A percentile compares a stretch with the other conserved stretches of the same genome.
These are phyloP conservation scores for Aureobasidium subglaciale DNA, from an alignment of 2,329 filamentous ascomycete genomes.

Conservation along the genomic window DNA sequence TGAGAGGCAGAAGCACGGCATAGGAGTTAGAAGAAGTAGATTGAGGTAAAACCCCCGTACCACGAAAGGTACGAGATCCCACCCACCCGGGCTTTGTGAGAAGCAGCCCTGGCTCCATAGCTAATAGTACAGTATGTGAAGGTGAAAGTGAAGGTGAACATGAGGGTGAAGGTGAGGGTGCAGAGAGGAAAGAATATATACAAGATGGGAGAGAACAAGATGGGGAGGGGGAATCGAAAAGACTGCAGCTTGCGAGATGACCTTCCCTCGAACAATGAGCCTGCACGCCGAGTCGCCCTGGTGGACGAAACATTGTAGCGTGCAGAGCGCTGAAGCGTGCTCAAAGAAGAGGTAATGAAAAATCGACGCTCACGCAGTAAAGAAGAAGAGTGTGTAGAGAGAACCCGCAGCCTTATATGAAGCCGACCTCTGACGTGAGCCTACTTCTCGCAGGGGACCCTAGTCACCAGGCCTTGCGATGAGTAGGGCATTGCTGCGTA, in stretches of 20 bases:
- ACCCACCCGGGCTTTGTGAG: not conserved
- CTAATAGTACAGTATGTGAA: not conserved
- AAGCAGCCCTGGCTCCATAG: conserved; percentile 2
- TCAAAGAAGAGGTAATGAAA: not conserved
- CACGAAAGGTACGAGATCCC: not conserved
- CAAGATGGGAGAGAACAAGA: not conserved
- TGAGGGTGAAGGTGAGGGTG: not conserved
- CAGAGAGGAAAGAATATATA: not conserved
- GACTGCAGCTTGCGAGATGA: not conserved
- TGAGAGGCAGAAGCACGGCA: not conserved
- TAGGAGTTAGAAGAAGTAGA: not conserved
- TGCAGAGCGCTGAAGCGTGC: conserved; percentile 5
- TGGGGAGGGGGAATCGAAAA: not conserved
- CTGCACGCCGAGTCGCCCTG: not conserved
- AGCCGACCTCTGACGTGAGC: not conserved
- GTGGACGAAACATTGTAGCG: not conserved
- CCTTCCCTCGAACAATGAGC: not conserved
- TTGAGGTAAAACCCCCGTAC: not conserved
- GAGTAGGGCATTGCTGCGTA: not conserved
- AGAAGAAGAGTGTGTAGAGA: not conserved
- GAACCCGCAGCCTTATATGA: not conserved
- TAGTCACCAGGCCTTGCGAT: not conserved
- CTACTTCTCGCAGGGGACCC: not conserved
- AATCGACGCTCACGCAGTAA: not conserved
- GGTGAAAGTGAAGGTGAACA: too few species aligned